Base-by-base conservation (phyloP, 2,329 filamentous ascomycete genomes). In the Colletotrichum caudatum region DNA sequence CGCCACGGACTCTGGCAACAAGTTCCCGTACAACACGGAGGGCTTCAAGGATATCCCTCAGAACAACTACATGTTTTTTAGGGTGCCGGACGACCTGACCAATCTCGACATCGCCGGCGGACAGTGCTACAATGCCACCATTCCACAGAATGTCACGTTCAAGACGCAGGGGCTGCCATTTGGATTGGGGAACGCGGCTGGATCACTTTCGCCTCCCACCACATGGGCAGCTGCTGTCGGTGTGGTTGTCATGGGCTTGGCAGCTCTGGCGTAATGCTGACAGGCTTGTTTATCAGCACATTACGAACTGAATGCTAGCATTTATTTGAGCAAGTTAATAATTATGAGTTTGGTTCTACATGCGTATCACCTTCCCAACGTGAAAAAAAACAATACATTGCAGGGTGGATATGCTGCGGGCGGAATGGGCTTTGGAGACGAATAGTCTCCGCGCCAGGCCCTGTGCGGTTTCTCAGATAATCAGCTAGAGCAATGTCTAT, bases 61-160 rank as follows among this genome's bases (percentile, higher is more conserved):
- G 78, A 84, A 84, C 41, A 87, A 84, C 74, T 95, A 94, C 82
- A 94, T 95, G 92, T 95, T 95, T 82, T 95, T 95, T 84, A 82
- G 86, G 20, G 86, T 91, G 23, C 87, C 92, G 1, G 90, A 94
- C 78, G 93, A 95, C 75, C 80, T 95, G 48, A 85, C 76, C 8
- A 85, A 86, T 3, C 80, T 94, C 72, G 91, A 95, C 76, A 89
- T 95, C 71, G 85, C 83, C 3, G 88, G 88, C 56, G 92, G 92
- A 1, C 84, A 91, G 69, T 94, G 93, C 78, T 85, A 89, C 76
- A 94, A 94, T 75, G 76, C 80, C 39, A 86, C 84, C 0, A 86
- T 94, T 7, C 79, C 82, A 48, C 92, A 94, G 79, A 93, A 94
- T 73, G 83, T 94, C 53, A 94, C 92, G 0, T 94, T 93, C 76